Percentiles rank a stretch among this genome's conserved stretches.
phyloP scores from a whole-genome alignment of 2,329 filamentous ascomycete genomes.

The Eutypella sp. region DNA sequence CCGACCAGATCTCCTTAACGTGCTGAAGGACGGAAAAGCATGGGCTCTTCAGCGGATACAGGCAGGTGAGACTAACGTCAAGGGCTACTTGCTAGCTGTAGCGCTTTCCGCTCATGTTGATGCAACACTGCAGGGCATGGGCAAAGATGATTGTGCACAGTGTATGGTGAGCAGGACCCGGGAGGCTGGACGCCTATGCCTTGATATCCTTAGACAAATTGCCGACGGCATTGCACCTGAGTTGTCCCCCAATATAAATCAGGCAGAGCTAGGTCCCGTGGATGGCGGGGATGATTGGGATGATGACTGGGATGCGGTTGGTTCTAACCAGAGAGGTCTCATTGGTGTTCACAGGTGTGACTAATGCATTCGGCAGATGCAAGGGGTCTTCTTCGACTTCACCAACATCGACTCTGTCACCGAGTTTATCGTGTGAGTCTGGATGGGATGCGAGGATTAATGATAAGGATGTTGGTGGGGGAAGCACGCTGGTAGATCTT shows the following conservation, averaged over 20 bases:
- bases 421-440: constrained; percentile 1
- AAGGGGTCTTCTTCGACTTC: constrained; percentile 19
- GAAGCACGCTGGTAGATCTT: too few species aligned
- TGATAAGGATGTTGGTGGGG: neutral
- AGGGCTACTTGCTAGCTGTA: constrained; percentile 41
- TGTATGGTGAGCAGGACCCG: constrained; percentile 34
- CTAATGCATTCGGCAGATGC: constrained; percentile 5
- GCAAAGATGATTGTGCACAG: constrained; percentile 27
- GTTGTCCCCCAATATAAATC: constrained; percentile 3
- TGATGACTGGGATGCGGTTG: constrained; percentile 34
- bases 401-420: constrained; percentile 19
- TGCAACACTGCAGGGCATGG: constrained; percentile 31
- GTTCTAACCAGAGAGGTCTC: constrained; percentile 8
- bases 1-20: constrained; percentile 36
- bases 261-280: constrained; percentile 20
- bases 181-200: constrained; percentile 27
- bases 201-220: constrained; percentile 29
- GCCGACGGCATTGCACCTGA: constrained; percentile 11
- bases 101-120: constrained; percentile 38
- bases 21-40: constrained; percentile 34
- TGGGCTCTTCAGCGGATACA: constrained; percentile 38
- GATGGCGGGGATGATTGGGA: constrained; percentile 24
- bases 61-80: constrained; percentile 50
- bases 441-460: neutral
- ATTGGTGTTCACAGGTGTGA: constrained; percentile 1